Evolutionary conservation across 169 alveolate species (phyloP), one percentile per base, ranked within the genome.

Genomic region (Prorocentrum cordatum): DNA sequence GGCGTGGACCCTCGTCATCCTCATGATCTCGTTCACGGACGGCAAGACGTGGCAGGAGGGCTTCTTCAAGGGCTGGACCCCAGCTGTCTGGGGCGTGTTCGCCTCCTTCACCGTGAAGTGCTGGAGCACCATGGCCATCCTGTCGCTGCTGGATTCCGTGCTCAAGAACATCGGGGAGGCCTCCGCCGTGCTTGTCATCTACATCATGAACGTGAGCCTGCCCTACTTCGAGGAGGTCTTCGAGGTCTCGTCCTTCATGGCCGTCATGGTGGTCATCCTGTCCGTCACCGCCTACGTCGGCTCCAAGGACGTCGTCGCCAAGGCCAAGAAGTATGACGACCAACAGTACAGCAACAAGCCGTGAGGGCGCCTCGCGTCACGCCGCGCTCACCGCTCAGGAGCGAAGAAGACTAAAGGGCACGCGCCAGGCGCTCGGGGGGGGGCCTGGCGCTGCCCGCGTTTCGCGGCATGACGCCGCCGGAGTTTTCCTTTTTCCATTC

Each of bases 151-250:
- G 68, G 90, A 80, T 39, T 80, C 90, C 12, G 90, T 80, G 29
- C 79, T 80, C 68, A 80, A 80, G 79, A 80, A 80, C 79, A 80
- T 80, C 68, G 90, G 90, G 6, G 90, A 80, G 67, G 90, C 90
- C 33, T 62, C 71, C 36, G 75, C 90, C 9, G 90, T 80, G 50
- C 67, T 80, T 33, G 90, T 80, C n/a, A 80, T 80, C 68, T 80
- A 80, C 9, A 79, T 39, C n/a, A n/a, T n/a, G n/a, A n/a, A n/a
- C n/a, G n/a, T n/a, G n/a, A n/a, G n/a, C n/a, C n/a, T n/a, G n/a
- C n/a, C n/a, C n/a, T n/a, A n/a, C n/a, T n/a, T n/a, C n/a, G n/a
- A n/a, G n/a, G n/a, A n/a, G n/a, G n/a, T n/a, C 80, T 80, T 80
- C 39, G 90, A 80, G 79, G 33, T 80, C 35, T 70, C 90, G 26